Evolutionary conservation across 2,329 filamentous ascomycete species (phyloP).

Genomic region (Nannizziopsis arthrosporioides): DNA sequence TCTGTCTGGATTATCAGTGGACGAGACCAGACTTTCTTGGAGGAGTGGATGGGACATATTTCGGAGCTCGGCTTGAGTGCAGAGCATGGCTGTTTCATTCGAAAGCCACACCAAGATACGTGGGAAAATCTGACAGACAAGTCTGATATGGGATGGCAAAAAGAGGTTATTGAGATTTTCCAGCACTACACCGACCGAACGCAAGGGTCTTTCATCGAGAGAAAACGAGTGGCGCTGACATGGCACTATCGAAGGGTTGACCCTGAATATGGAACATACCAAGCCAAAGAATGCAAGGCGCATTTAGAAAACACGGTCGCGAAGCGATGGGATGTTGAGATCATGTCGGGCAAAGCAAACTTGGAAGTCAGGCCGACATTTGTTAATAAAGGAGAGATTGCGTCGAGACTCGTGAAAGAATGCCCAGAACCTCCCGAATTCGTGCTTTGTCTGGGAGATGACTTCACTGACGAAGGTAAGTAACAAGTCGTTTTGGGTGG

Average conservation of each 20-base stretch:
- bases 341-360: constrained; percentile 95
- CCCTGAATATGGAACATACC: constrained; percentile 68
- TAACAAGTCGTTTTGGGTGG: not conserved
- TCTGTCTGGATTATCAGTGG: constrained; percentile 98
- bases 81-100: constrained; percentile 93
- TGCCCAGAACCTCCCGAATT: constrained; percentile 65
- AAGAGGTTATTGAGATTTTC: constrained; percentile 72
- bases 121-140: constrained; percentile 86
- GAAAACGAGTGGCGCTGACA: constrained; percentile 84
- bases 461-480: constrained; percentile 92
- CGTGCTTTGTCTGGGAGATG: constrained; percentile 81
- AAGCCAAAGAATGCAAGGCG: constrained; percentile 69
- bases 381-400: constrained; percentile 97
- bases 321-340: constrained; percentile 78
- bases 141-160: constrained; percentile 86
- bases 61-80: constrained; percentile 81
- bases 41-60: constrained; percentile 88
- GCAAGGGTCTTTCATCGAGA: constrained; percentile 82
- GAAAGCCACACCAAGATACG: constrained; percentile 58
- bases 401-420: constrained; percentile 64
- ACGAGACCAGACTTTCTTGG: constrained; percentile 80
- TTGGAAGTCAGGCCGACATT: constrained; percentile 92
- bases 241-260: constrained; percentile 95
- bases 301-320: constrained; percentile 66
- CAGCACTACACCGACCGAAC: constrained; percentile 79